These are phyloP conservation scores for Bipolaris victoriae DNA, from an alignment of 2,329 filamentous ascomycete species.

Conservation along the genomic window DNA sequence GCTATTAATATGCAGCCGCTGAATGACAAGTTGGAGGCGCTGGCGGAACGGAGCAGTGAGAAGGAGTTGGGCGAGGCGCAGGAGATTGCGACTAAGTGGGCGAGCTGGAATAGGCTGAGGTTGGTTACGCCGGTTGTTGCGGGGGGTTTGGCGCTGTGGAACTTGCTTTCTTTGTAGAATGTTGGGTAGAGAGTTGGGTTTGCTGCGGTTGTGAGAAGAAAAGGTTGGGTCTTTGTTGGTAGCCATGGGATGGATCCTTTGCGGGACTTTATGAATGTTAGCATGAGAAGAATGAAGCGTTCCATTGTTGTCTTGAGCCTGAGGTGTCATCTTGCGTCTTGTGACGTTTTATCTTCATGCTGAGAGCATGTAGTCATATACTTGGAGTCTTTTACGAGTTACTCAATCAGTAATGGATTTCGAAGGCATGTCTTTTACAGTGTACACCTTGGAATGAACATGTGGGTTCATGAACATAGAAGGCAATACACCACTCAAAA, in stretches of 20 bases:
- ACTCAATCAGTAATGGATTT: no score
- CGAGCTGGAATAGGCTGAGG: conserved; percentile 44
- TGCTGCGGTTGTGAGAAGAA: background rate
- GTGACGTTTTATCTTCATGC: no score
- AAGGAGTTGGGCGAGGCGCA: conserved; percentile 44
- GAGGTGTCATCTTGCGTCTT: no score
- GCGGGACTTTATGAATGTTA: background rate
- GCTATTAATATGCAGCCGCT: conserved; percentile 60
- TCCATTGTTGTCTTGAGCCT: background rate
- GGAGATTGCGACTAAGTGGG: conserved; percentile 45
- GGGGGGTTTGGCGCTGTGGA: conserved; percentile 42
- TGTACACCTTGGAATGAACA: no score
- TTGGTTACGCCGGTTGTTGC: conserved; percentile 46
- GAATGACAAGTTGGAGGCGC: conserved; percentile 56
- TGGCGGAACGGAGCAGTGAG: conserved; percentile 42
- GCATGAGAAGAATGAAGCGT: background rate
- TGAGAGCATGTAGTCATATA: no score
- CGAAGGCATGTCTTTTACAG: no score
- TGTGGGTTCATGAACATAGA: background rate
- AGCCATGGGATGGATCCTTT: background rate
- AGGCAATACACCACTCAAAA: background rate
- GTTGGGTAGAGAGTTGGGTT: background rate
- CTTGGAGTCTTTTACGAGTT: no score
- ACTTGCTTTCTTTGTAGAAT: conserved; percentile 30
- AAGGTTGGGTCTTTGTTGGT: background rate